Evolutionary conservation across 2,329 filamentous ascomycete genomes (phyloP), one percentile per base, ranked within the genome.

Genomic region (Colletotrichum sp.): DNA sequence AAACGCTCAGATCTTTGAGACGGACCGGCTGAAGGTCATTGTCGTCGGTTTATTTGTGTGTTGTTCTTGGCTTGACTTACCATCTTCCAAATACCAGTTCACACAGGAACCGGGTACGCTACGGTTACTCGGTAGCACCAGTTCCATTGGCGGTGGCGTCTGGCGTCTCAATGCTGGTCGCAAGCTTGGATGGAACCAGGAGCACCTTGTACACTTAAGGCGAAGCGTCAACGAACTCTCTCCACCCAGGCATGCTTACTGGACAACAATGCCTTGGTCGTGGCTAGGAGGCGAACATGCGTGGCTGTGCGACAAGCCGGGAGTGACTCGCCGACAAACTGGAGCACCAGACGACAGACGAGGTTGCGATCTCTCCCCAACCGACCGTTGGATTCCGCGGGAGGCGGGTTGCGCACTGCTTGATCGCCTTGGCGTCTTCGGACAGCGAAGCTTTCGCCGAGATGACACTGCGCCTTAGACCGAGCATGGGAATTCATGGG

Each of bases 281-380:
- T 64, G 73, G 70, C 55, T 55, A 30, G 21, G 61, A n/a, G 70
- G 73, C 70, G 74, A 65, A 59, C 34, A 15, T 73, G 70, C 65
- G 65, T 74, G 74, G 74, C 70, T 74, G 64, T 76, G 64, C 26
- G 28, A 57, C 43, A 64, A 64, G 61, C 61, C 15, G 61, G 32
- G 10, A 39, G 55, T 26, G n/a, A 26, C 34, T 43, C 32, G 34
- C 34, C 21, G 61, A 39, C 32, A 18, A 64, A 21, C 32, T 26
- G n/a, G 21, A 28, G 43, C n/a, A 24, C 43, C n/a, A n/a, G 18
- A 52, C 43, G n/a, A 52, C 43, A 21, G 43, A 52, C 43, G 43
- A 52, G 43, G 43, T 52, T 52, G 12, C 9, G 61, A 64, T 64
- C 15, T 39, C 34, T 39, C 61, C 5, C 36, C 61, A 18, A 18